phyloP scores from a whole-genome alignment of 768 basidiomycete species.

The Lenzites betulinus region DNA sequence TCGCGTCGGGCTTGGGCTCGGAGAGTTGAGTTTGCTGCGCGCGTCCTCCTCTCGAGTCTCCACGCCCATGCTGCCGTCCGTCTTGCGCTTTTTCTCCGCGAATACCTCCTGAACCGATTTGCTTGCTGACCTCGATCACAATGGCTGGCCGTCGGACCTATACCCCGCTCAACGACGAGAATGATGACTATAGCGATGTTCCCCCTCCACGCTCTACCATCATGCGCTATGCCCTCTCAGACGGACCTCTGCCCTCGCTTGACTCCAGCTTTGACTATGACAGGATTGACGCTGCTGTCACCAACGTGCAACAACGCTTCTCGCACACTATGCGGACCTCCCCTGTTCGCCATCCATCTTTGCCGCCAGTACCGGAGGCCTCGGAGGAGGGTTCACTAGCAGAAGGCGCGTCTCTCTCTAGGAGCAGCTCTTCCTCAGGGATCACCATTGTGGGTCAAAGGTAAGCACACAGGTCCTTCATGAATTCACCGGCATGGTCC shows the following conservation, averaged over 20 bases:
- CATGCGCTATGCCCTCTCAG: constrained; percentile 17
- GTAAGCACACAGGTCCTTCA: neutral
- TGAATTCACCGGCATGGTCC: neutral
- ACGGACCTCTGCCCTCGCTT: constrained; percentile 3
- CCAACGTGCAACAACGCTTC: constrained; percentile 11
- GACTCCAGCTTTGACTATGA: constrained; percentile 14
- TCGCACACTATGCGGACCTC: constrained; percentile 14
- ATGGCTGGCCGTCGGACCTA: constrained; percentile 19
- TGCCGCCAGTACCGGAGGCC: constrained; percentile 28
- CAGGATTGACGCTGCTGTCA: constrained; percentile 6
- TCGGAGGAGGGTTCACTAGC: constrained; percentile 26
- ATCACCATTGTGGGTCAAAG: constrained; percentile 16
- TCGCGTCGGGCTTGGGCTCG: no score
- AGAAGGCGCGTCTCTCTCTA: constrained; percentile 26
- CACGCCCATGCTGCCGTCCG: neutral
- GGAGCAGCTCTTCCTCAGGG: constrained; percentile 19
- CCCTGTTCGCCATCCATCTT: constrained; percentile 22
- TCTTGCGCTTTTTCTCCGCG: neutral
- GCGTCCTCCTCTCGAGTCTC: neutral
- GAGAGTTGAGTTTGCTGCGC: constrained; percentile 13
- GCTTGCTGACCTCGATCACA: neutral
- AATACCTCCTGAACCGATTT: neutral
- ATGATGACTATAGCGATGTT: constrained; percentile 9
- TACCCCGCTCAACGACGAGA: constrained; percentile 18
- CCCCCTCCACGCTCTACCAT: constrained; percentile 17